Base-by-base conservation (phyloP, 139 green algal species). In the Asterochloris sp. region DNA sequence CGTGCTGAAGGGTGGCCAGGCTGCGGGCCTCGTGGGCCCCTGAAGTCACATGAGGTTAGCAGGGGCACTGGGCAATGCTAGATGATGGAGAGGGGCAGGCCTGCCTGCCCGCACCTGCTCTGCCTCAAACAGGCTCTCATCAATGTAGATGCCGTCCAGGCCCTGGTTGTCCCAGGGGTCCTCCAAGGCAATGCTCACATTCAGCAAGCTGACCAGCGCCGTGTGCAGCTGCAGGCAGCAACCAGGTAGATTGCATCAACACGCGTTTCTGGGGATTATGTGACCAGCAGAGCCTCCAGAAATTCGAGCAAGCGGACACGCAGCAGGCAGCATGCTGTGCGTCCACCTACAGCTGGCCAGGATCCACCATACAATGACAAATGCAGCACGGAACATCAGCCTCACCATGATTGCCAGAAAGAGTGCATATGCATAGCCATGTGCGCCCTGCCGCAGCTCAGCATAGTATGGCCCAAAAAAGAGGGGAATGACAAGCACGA, bases 401-500 rank as follows among this genome's bases (percentile, higher is more conserved):
- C 79, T 62, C 69, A 91, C 82, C 60, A 88, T 38, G n/a, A 85
- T 82, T 28, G 77, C 84, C 26, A 91, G 76, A 74, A 92, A 87
- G 26, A 92, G 87, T 10, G 78, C 82, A 54, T 91, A 87, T 15
- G 78, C 87, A 76, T 90, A 92, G 80, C 86, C 80, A 68, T 73
- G 85, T 27, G 82, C 23, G 15, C 76, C 29, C 0, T 73, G 23
- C 23, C 54, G 78, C 69, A 83, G 73, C 60, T 77, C 19, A 14
- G 83, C 78, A 67, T 87, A 93, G 85, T 93, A 93, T 16, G 89
- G 89, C 13, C 84, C 89, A 79, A 88, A 93, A 60, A 93, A 93
- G 24, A 93, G 38, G 12, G 89, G 89, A 8, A 93, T 83, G 69
- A 93, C 61, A 23, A 93, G 54, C 54, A 78, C 14, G 9, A 93